Conservation (phyloP, 2,329 filamentous ascomycete genomes). For the Aspergillus arachidicola region DNA sequence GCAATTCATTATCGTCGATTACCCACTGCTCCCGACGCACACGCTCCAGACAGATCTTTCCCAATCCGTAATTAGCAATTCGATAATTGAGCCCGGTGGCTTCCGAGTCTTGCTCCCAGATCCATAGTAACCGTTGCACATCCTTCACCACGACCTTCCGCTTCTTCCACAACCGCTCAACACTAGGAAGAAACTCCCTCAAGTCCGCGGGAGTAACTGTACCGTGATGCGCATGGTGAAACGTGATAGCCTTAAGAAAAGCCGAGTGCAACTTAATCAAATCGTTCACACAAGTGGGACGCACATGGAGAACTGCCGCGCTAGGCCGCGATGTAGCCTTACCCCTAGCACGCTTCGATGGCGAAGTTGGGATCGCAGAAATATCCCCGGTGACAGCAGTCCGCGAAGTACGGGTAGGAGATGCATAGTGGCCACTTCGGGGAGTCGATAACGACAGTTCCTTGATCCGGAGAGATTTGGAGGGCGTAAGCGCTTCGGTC, state of each 20-base stretch:
- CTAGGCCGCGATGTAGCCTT: slow-evolving; percentile 10
- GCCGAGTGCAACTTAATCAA: slow-evolving; percentile 66
- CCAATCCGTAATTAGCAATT: slow-evolving; percentile 45
- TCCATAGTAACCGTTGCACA: slow-evolving; percentile 66
- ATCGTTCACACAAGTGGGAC: slow-evolving; percentile 45
- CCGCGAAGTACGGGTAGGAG: slow-evolving; percentile 12
- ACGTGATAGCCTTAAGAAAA: slow-evolving; percentile 68
- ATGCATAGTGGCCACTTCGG: slow-evolving; percentile 31
- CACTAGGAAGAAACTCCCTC: slow-evolving; percentile 60
- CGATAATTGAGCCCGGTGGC: slow-evolving; percentile 32
- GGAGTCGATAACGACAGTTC: slow-evolving; percentile 37
- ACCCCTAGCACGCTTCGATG: slow-evolving; percentile 26
- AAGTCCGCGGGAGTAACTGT: slow-evolving; percentile 65
- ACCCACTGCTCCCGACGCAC: slow-evolving; percentile 16
- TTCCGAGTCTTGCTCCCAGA: slow-evolving; percentile 52
- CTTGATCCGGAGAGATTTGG: slow-evolving; percentile 37
- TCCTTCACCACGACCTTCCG: slow-evolving; percentile 67
- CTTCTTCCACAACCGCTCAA: slow-evolving; percentile 73
- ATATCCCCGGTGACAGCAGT: not conserved
- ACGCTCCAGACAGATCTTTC: slow-evolving; percentile 42
- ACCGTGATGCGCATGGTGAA: slow-evolving; percentile 72
- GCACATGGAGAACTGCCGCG: slow-evolving; percentile 26
- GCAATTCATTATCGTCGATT: slow-evolving; percentile 48
- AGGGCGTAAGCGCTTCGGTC: slow-evolving; percentile 30
- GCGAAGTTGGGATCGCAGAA: slow-evolving; percentile 22